Percentiles rank a stretch among this genome's conserved stretches.
Evolutionary conservation across 495 filamentous ascomycete species (phyloP).

Genomic region (Echria macrotheca): DNA sequence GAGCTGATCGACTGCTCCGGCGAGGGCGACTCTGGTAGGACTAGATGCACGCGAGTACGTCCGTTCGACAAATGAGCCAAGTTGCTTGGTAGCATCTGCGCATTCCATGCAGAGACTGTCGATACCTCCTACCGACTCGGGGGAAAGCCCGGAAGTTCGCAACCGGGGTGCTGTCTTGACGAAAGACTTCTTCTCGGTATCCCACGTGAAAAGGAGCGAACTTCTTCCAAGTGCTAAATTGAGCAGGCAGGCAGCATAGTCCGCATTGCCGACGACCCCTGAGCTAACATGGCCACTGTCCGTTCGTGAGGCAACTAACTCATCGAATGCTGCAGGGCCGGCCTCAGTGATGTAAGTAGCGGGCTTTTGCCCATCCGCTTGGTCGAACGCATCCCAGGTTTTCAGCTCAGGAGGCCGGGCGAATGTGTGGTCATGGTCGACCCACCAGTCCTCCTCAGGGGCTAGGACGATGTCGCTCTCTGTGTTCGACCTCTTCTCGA

Average conservation of each 20-base stretch:
- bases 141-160: slow-evolving; percentile 66
- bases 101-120: slow-evolving; percentile 52
- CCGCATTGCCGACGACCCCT: too few species aligned
- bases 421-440: slow-evolving; percentile 25
- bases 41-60: slow-evolving; percentile 37
- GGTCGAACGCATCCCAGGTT: slow-evolving; percentile 71
- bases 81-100: slow-evolving; percentile 51
- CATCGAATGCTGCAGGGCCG: slow-evolving; percentile 68
- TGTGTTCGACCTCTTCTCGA: too few species aligned
- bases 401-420: slow-evolving; percentile 41
- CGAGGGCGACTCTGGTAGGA: slow-evolving; percentile 56
- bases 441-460: slow-evolving; percentile 52
- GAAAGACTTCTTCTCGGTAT: slow-evolving; percentile 53
- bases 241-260: slow-evolving; percentile 60
- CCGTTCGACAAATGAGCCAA: slow-evolving; percentile 50
- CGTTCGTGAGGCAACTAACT: slow-evolving; percentile 30
- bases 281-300: too few species aligned
- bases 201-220: slow-evolving; percentile 72
- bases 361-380: slow-evolving; percentile 22
- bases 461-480: neutral
- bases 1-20: slow-evolving; percentile 50
- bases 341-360: slow-evolving; percentile 71
- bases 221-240: slow-evolving; percentile 74
- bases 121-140: slow-evolving; percentile 50
- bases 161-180: slow-evolving; percentile 47